Evolutionary conservation across 306 rosid genomes (phyloP).

Genomic region (Astragalus membranaceus): DNA sequence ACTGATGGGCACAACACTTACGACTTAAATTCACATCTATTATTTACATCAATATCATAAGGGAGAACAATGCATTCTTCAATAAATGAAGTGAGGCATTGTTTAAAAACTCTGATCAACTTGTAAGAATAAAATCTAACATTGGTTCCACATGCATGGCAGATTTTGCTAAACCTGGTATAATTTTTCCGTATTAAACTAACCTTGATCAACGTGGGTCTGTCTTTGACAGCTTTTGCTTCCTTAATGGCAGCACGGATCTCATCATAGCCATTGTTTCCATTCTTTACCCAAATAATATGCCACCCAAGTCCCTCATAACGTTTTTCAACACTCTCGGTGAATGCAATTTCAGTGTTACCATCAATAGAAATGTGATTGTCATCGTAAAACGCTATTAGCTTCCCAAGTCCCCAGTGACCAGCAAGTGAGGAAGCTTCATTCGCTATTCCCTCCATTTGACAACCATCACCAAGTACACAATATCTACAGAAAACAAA

Average conservation of each 20-base stretch:
- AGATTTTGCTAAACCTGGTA: background rate
- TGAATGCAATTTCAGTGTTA: conserved; percentile 86
- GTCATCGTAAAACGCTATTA: conserved; percentile 91
- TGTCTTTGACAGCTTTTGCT: conserved; percentile 87
- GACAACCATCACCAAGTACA: conserved; percentile 94
- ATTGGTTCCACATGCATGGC: no score
- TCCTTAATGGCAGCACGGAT: conserved; percentile 96
- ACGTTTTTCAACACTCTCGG: conserved; percentile 81
- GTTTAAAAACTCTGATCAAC: background rate
- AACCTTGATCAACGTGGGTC: conserved; percentile 92
- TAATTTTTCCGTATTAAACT: background rate
- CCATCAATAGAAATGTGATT: conserved; percentile 99
- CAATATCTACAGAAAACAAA: conserved; percentile 44
- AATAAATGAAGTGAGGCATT: background rate
- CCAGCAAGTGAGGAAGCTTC: conserved; percentile 93
- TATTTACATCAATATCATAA: background rate
- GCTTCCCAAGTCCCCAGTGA: conserved; percentile 98
- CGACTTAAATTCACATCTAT: background rate
- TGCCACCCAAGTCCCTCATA: conserved; percentile 99
- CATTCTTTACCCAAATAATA: conserved; percentile 96
- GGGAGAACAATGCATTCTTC: background rate
- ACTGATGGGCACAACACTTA: background rate
- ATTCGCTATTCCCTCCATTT: conserved; percentile 96
- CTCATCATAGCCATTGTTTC: conserved; percentile 88
- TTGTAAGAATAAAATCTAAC: background rate